A percentile compares a stretch with the other conserved stretches of the same genome.
Conservation (phyloP, 2,329 filamentous ascomycete species). For the Pseudocercospora pini-densiflorae region DNA sequence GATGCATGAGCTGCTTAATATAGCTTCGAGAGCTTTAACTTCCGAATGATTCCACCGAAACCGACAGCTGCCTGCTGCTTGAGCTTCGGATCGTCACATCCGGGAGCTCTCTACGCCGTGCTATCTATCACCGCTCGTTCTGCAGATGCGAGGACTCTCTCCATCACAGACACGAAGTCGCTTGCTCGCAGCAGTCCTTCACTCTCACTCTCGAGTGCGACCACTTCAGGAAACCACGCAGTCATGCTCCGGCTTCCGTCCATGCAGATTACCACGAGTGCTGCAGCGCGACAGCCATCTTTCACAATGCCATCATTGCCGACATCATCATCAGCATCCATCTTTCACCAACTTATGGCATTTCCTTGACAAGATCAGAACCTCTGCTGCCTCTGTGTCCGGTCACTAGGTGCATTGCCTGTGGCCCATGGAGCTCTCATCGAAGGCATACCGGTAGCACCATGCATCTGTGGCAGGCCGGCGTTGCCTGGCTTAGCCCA, state of each 20-base stretch:
- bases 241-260: no score
- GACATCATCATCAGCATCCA: neutral
- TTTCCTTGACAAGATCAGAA: neutral
- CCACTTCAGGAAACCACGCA: neutral
- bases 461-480: constrained; percentile 30
- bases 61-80: neutral
- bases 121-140: neutral
- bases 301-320: neutral
- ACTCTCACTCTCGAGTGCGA: neutral
- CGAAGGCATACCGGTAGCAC: constrained; percentile 35
- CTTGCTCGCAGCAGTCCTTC: neutral
- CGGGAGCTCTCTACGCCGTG: neutral
- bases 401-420: neutral
- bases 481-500: constrained; percentile 32
- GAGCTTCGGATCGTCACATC: neutral
- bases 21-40: neutral
- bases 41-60: neutral
- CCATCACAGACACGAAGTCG: neutral
- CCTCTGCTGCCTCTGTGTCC: neutral
- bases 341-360: neutral
- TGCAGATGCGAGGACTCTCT: neutral
- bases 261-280: no score
- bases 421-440: constrained; percentile 37
- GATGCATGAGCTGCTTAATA: neutral
- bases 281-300: no score